phyloP scores from a whole-genome alignment of 306 rosid genomes.

The Quercus engelmannii region DNA sequence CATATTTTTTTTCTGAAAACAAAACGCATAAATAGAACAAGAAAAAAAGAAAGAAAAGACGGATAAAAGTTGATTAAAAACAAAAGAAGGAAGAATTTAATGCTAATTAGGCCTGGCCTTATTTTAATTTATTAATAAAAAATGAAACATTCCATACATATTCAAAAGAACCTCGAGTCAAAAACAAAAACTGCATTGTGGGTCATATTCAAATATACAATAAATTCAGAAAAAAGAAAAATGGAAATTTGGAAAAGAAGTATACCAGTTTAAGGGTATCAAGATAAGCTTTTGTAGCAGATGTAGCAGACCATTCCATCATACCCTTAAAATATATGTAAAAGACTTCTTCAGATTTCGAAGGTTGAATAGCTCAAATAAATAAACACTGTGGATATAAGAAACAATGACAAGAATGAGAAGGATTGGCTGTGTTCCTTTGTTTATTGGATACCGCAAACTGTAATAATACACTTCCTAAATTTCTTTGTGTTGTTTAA shows the following conservation, averaged over 20 bases:
- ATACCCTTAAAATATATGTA: too few relatives aligned
- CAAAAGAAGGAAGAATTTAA: too few relatives aligned
- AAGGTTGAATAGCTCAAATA: not conserved
- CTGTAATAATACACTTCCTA: not conserved
- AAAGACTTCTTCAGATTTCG: not conserved
- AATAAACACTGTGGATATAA: not conserved
- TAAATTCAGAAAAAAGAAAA: not conserved
- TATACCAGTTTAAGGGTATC: constrained; percentile 54
- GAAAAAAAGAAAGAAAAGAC: too few relatives aligned
- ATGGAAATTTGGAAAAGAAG: not conserved
- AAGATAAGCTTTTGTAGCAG: constrained; percentile 59
- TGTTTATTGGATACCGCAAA: not conserved
- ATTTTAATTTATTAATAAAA: too few relatives aligned
- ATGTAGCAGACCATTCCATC: constrained; percentile 62
- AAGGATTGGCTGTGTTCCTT: not conserved
- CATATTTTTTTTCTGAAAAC: too few relatives aligned
- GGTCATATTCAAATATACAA: not conserved
- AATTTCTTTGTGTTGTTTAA: not conserved
- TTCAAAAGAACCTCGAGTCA: too few relatives aligned
- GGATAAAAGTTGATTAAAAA: too few relatives aligned
- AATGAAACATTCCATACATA: too few relatives aligned
- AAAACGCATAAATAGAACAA: too few relatives aligned
- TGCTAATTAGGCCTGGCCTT: too few relatives aligned
- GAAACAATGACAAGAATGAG: not conserved
- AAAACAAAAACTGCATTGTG: not conserved